A percentile compares a stretch with the other conserved stretches of the same genome.
phyloP scores from a whole-genome alignment of 768 basidiomycete genomes.

The Coprinellus aureogranulatus region DNA sequence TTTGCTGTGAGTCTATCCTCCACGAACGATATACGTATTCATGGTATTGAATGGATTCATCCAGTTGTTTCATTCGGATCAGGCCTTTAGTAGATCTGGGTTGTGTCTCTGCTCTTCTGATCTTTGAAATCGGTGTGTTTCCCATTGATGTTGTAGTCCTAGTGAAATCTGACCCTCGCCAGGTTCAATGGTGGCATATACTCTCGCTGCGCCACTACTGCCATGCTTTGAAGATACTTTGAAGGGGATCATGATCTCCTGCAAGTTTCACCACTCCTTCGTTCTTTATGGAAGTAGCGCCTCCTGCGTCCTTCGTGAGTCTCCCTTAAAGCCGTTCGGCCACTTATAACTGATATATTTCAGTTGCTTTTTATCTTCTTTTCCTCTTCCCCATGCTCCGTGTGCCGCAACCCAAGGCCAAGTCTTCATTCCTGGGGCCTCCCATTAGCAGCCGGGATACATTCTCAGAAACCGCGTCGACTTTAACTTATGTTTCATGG shows the following conservation, averaged over 20 bases:
- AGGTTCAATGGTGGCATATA: conserved; percentile 34
- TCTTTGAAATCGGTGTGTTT: conserved; percentile 9
- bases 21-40: neutral
- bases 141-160: too few relatives aligned
- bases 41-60: neutral
- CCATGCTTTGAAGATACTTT: conserved; percentile 38
- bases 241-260: conserved; percentile 16
- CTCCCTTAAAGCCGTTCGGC: neutral
- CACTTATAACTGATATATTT: neutral
- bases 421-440: neutral
- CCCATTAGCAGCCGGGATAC: neutral
- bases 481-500: conserved; percentile 8
- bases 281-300: conserved; percentile 31
- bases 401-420: neutral
- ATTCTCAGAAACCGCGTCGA: neutral
- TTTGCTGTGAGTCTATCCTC: conserved; percentile 1
- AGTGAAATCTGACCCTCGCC: neutral
- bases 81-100: conserved; percentile 5
- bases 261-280: conserved; percentile 26
- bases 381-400: conserved; percentile 6
- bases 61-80: neutral
- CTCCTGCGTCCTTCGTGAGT: conserved; percentile 34
- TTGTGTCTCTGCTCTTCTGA: neutral
- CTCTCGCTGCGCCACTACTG: conserved; percentile 26
- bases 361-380: neutral